These are phyloP conservation scores for Lepidium sativum DNA, from an alignment of 345 rosid species.

Conservation along the genomic window DNA sequence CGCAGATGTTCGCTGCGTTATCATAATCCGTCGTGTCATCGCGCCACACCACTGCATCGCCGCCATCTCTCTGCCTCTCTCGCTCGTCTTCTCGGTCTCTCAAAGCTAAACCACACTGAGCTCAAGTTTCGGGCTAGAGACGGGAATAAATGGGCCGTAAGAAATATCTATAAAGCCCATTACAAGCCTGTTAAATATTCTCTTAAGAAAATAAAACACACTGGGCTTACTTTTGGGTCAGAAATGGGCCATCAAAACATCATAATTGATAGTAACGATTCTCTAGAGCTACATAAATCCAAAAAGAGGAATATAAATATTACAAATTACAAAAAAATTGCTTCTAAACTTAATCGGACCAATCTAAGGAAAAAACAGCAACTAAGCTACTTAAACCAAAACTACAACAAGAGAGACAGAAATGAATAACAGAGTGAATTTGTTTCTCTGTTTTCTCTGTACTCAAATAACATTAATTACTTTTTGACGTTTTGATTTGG, in stretches of 20 bases:
- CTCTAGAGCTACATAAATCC: too few relatives aligned
- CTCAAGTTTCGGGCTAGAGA: not conserved
- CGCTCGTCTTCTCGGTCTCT: not conserved
- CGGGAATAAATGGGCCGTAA: not conserved
- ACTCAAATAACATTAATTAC: constrained; percentile 24
- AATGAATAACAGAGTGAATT: not conserved
- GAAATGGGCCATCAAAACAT: too few relatives aligned
- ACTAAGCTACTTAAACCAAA: constrained; percentile 9
- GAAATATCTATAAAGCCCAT: not conserved
- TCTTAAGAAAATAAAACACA: too few relatives aligned
- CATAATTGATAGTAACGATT: too few relatives aligned
- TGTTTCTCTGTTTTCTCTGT: not conserved
- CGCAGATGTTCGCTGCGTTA: constrained; percentile 28
- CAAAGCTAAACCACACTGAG: not conserved
- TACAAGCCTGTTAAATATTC: too few relatives aligned
- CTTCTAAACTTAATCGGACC: too few relatives aligned
- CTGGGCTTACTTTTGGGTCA: too few relatives aligned
- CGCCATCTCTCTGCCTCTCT: constrained; percentile 30
- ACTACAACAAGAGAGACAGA: constrained; percentile 18
- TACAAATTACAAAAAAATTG: too few relatives aligned
- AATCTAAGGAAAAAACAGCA: too few relatives aligned
- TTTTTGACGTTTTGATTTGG: constrained; percentile 33
- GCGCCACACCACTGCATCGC: constrained; percentile 59
- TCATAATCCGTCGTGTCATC: constrained; percentile 45
- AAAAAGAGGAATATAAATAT: too few relatives aligned